phyloP scores from a whole-genome alignment of 2,329 filamentous ascomycete genomes.

The Phaeosphaeria sp. region DNA sequence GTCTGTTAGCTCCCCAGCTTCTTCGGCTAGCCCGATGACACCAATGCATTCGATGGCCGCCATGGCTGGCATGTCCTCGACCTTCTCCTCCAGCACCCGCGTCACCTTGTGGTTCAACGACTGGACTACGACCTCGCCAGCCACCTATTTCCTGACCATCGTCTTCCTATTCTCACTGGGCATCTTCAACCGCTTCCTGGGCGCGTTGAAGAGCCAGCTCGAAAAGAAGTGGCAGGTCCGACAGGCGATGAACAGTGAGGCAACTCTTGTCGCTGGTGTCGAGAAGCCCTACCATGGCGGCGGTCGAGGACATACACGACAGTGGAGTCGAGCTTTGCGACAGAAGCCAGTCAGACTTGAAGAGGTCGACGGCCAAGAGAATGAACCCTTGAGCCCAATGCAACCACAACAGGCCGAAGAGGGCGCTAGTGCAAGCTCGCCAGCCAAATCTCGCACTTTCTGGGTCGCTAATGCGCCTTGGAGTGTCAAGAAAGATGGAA shows the following conservation, averaged over 20 bases:
- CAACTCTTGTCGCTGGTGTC: background rate
- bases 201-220: conserved; percentile 33
- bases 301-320: conserved; percentile 11
- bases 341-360: conserved; percentile 13
- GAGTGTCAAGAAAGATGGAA: conserved; percentile 26
- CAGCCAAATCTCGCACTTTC: conserved; percentile 1
- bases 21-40: conserved; percentile 2
- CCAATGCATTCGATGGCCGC: conserved; percentile 3
- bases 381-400: conserved; percentile 24
- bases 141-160: conserved; percentile 32
- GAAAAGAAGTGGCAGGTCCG: conserved; percentile 26
- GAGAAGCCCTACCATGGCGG: conserved; percentile 3
- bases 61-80: conserved; percentile 34
- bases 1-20: background rate
- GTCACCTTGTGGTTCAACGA: conserved; percentile 38
- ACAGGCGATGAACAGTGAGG: background rate
- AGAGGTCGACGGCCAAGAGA: conserved; percentile 18
- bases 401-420: conserved; percentile 1
- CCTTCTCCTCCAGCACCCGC: conserved; percentile 33
- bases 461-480: conserved; percentile 30
- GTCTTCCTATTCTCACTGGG: conserved; percentile 37
- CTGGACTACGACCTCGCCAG: conserved; percentile 36
- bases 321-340: conserved; percentile 21
- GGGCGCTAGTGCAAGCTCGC: background rate
- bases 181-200: conserved; percentile 40